phyloP scores from a whole-genome alignment of 73 alveolate genomes.

The Paramecium primaurelia region DNA sequence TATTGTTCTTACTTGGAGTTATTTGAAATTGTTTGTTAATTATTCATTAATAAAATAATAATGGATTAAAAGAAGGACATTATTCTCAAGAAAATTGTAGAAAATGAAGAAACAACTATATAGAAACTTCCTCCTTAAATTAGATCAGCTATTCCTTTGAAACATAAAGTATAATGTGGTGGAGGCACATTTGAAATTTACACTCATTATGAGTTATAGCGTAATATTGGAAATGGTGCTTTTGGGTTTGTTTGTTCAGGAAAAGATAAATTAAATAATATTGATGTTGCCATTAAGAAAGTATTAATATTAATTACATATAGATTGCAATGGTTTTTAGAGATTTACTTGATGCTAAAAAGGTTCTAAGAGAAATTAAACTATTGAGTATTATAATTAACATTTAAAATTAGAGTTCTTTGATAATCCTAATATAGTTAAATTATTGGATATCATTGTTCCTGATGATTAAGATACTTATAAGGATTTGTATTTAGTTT shows the following conservation, averaged over 20 bases:
- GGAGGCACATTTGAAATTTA: constrained; percentile 75
- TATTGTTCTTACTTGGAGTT: neutral
- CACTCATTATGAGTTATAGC: constrained; percentile 71
- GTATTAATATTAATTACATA: neutral
- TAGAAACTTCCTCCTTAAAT: neutral
- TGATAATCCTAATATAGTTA: constrained; percentile 83
- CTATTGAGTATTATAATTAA: constrained; percentile 54
- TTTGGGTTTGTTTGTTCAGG: constrained; percentile 90
- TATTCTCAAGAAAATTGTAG: neutral
- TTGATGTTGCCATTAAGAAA: constrained; percentile 87
- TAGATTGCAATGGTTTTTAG: constrained; percentile 67
- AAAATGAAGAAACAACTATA: neutral
- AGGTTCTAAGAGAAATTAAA: constrained; percentile 86
- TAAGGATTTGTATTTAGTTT: constrained; percentile 83
- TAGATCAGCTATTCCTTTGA: neutral
- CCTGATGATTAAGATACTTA: constrained; percentile 85
- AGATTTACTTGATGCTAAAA: constrained; percentile 87
- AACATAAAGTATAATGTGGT: constrained; percentile 39
- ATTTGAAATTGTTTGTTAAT: constrained; percentile 6
- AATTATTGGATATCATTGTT: constrained; percentile 71
- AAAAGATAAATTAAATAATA: constrained; percentile 71
- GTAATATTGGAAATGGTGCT: constrained; percentile 80
- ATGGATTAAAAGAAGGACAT: neutral
- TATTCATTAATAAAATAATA: neutral
- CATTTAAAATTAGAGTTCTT: constrained; percentile 62